Evolutionary conservation across 176 grass and related monocot genomes (phyloP).

Genomic region (Carex cristatella): DNA sequence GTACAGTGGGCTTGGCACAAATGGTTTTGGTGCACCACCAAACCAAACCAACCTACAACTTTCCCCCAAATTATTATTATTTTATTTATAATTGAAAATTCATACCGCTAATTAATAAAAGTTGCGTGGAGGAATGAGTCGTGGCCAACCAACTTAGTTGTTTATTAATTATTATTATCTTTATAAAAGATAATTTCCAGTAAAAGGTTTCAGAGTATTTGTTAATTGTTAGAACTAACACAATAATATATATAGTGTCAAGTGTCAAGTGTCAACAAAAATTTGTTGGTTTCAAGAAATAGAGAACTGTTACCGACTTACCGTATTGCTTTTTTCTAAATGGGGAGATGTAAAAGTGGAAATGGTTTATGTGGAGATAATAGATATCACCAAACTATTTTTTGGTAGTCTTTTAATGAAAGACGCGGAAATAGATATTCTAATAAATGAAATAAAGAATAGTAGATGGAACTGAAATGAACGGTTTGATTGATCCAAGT

Average conservation of each 20-base stretch:
- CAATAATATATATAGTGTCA: background rate
- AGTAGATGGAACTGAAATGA: background rate
- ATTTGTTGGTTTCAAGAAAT: background rate
- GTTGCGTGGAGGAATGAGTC: background rate
- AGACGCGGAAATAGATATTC: background rate
- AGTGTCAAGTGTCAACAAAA: background rate
- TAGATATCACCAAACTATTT: background rate
- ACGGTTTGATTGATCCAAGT: background rate
- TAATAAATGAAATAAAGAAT: background rate
- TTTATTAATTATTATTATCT: background rate
- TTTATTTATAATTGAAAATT: background rate
- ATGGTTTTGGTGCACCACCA: slow-evolving; percentile 6
- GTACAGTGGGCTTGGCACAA: slow-evolving; percentile 12
- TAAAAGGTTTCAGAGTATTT: background rate
- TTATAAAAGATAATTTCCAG: background rate
- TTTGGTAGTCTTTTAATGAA: background rate
- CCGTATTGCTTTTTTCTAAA: background rate
- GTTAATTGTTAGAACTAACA: background rate
- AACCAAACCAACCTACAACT: background rate
- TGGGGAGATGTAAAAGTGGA: background rate
- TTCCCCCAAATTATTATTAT: background rate
- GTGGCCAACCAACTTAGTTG: slow-evolving; percentile 11
- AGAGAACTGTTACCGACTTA: background rate
- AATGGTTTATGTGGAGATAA: background rate
- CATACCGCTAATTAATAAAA: background rate